Conservation (phyloP, 2,329 filamentous ascomycete species). For the Pseudogymnoascus sp. region DNA sequence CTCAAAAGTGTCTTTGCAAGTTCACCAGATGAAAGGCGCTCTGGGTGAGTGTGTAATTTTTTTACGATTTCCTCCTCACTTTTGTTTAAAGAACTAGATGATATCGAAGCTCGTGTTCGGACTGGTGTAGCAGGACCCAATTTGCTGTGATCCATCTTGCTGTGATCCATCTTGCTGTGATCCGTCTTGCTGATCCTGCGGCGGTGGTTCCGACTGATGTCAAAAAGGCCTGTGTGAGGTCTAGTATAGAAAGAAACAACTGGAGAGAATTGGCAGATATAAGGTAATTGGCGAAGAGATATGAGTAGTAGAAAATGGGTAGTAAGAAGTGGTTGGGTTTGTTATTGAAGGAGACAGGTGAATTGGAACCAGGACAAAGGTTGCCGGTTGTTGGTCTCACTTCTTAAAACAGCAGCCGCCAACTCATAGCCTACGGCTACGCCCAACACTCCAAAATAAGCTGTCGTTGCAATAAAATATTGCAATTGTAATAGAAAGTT, state of each 20-base stretch:
- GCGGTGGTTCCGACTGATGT: not conserved
- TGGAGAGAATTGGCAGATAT: not conserved
- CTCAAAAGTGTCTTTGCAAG: constrained; percentile 17
- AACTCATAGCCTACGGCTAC: not conserved
- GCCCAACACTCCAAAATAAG: not conserved
- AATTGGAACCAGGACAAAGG: not conserved
- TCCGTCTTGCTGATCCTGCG: too few species aligned
- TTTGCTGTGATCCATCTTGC: too few species aligned
- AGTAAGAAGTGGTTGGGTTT: not conserved
- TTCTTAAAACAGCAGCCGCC: not conserved
- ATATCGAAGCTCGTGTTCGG: not conserved
- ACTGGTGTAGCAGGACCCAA: not conserved
- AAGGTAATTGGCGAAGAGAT: not conserved
- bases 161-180: too few species aligned
- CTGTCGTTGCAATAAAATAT: not conserved
- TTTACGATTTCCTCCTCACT: not conserved
- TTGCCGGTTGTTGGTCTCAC: not conserved
- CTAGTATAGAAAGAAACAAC: not conserved
- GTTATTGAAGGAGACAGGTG: not conserved
- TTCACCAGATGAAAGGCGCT: constrained; percentile 13
- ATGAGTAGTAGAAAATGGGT: not conserved
- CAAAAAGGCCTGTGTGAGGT: not conserved
- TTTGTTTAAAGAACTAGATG: not conserved
- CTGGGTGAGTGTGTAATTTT: not conserved
- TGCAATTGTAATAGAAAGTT: not conserved